phyloP scores from a whole-genome alignment of 202 grass and related monocot genomes.

The Eragrostis tef region DNA sequence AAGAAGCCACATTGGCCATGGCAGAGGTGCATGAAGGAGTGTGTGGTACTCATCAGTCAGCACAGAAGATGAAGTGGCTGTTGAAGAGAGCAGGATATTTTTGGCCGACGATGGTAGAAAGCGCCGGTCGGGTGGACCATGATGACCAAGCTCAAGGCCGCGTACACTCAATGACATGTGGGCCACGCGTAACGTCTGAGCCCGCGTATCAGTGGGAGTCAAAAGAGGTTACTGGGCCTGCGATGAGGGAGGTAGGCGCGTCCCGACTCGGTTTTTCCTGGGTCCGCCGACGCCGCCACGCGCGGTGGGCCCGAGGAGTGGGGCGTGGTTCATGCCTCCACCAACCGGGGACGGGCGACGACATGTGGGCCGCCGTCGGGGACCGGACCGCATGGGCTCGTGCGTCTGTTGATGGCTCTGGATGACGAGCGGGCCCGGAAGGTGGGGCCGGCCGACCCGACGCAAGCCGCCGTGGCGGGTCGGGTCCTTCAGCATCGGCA shows the following conservation, averaged over 20 bases:
- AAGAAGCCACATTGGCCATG: too few species aligned
- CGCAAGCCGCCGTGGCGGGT: background rate
- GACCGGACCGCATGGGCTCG: too few species aligned
- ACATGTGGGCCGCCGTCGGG: too few species aligned
- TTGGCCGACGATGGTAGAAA: too few species aligned
- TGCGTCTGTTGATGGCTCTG: too few species aligned
- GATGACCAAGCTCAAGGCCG: background rate
- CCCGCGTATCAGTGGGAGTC: background rate
- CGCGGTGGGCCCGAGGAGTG: background rate
- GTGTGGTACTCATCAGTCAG: too few species aligned
- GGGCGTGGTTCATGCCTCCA: constrained; percentile 39
- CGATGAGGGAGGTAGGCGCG: background rate
- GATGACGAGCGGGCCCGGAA: background rate
- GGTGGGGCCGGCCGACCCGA: background rate
- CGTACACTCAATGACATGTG: background rate
- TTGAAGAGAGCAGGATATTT: too few species aligned
- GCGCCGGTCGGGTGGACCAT: too few species aligned
- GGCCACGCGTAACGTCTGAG: background rate
- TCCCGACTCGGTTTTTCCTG: too few species aligned
- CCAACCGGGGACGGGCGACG: background rate
- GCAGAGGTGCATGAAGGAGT: too few species aligned
- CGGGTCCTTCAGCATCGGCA: background rate
- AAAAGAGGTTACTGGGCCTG: background rate
- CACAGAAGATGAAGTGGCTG: too few species aligned
- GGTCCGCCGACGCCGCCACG: background rate